Evolutionary conservation across 164 flowering plant genomes (phyloP), one percentile per base, ranked within the genome.

Genomic region (Cinnamomum micranthum): DNA sequence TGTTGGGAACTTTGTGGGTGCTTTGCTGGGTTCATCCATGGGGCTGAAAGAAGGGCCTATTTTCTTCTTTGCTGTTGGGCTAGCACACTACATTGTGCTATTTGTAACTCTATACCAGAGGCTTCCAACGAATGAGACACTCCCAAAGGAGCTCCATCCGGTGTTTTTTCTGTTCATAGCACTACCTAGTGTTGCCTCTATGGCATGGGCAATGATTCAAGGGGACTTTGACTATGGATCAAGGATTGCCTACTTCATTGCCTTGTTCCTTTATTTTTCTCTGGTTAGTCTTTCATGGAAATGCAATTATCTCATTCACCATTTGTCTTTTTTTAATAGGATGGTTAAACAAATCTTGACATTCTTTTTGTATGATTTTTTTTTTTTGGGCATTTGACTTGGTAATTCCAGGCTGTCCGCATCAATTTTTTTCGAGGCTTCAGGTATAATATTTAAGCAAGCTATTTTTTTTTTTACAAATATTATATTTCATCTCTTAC

Each of bases 21-120:
- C 97, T 3, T 71, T 88, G 71, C 69, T 90, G 59, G 98, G 95
- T 33, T 93, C 97, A 2, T 80, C 90, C 27, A 90, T 93, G 90
- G 97, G 97, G 33, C 84, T 92, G 58, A 90, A 82, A 82, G 98
- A 95, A 78, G 95, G 95, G 14, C 90, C 97, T 12, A 81, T 90
- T 0, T 92, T 90, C 86, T 90, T 95, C 82, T 95, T 91, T 60
- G 88, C 97, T 9, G 82, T 95, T 63, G 98, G 98, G 6, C 64
- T 95, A 87, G 92, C 97, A 55, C 97, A 93, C 77, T 95, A 95
- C 79, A 76, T 68, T 1, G 98, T 95, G 69, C 73, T 95, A 25
- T 93, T 95, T 77, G 97, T 95, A 10, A 95, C 98, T 28, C 95
- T 92, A 4, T 95, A 95, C 72, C 98, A 93, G 77, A 85, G 98